Conservation (phyloP, 352 stramenopile species). For the Phytophthora pluvialis region DNA sequence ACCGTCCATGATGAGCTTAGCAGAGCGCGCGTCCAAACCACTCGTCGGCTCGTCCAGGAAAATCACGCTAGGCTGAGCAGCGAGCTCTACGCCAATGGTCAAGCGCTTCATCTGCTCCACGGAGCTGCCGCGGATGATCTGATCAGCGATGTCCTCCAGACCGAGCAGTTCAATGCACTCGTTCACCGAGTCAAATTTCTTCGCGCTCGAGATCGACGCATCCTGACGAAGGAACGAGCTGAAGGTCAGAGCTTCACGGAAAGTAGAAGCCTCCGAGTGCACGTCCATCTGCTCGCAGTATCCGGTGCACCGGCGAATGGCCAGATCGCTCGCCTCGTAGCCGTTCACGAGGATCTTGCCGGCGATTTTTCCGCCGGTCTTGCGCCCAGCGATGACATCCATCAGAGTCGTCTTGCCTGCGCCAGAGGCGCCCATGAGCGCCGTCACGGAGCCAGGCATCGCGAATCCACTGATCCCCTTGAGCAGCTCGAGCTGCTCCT, state of each 20-base stretch:
- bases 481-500: slow-evolving; percentile 45
- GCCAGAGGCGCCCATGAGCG: slow-evolving; percentile 58
- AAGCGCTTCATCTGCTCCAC: too few relatives aligned
- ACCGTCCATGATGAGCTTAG: slow-evolving; percentile 13
- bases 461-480: slow-evolving; percentile 43
- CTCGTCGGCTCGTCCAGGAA: too few relatives aligned
- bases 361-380: slow-evolving; percentile 59
- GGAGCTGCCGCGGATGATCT: slow-evolving; percentile 30
- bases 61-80: too few relatives aligned
- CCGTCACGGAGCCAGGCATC: slow-evolving; percentile 46
- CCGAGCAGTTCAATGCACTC: background rate
- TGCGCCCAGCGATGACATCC: slow-evolving; percentile 92
- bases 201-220: background rate
- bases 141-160: slow-evolving; percentile 34
- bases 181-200: slow-evolving; percentile 15
- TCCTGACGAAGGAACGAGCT: background rate
- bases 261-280: slow-evolving; percentile 12
- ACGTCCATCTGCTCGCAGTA: slow-evolving; percentile 21
- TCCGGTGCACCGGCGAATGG: slow-evolving; percentile 27
- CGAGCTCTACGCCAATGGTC: too few relatives aligned
- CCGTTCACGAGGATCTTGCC: slow-evolving; percentile 55
- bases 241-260: slow-evolving; percentile 17
- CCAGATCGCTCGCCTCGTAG: slow-evolving; percentile 25
- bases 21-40: too few relatives aligned
- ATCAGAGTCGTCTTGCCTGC: slow-evolving; percentile 55